Evolutionary conservation across 2,329 filamentous ascomycete species (phyloP), one percentile per base, ranked within the genome.

Genomic region (Pestalotiopsis sp.): DNA sequence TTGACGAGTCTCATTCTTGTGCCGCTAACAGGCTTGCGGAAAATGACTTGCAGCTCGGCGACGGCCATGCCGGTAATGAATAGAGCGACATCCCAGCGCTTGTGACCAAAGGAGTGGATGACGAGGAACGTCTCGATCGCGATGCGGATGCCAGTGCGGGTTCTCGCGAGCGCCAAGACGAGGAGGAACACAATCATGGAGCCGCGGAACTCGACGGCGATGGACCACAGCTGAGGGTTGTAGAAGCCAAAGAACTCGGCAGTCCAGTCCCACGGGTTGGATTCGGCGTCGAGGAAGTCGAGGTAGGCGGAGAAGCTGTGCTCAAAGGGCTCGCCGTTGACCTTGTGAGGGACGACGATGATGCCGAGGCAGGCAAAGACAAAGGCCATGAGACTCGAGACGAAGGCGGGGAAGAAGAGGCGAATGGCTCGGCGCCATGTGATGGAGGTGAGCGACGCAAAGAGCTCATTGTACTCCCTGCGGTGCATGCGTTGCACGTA

Each of bases 361-460:
- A 75, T 68, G 56, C 70, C 69, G 22, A 76, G 59, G 30, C 71
- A 72, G 30, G 77, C 77, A 35, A 70, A 71, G 30, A 77, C 70
- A 60, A 77, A 80, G 1, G 75, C 75, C 58, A 81, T 70, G 22
- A 80, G 75, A 39, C 80, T 76, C 17, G 78, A 79, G 6, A 77
- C 74, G 61, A 81, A 75, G 2, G 80, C 78, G 7, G 81, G 81
- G 24, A 82, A 70, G 70, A 81, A 82, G 2, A 83, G 74, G 24
- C 81, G 78, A 3, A 81, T 72, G n/a, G 77, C 77, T 39, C 81
- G 77, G 61, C 80, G 77, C 68, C 82, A 82, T n/a, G 81, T 77
- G 22, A 80, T 80, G 9, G 80, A 81, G 0, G 78, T 77, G 13
- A 82, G 71, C 4, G 72, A 69, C 20, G 71, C 69, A 67, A 72